Evolutionary conservation across 306 rosid species (phyloP), one percentile per base, ranked within the genome.

Genomic region (Aeschynomene evenia): DNA sequence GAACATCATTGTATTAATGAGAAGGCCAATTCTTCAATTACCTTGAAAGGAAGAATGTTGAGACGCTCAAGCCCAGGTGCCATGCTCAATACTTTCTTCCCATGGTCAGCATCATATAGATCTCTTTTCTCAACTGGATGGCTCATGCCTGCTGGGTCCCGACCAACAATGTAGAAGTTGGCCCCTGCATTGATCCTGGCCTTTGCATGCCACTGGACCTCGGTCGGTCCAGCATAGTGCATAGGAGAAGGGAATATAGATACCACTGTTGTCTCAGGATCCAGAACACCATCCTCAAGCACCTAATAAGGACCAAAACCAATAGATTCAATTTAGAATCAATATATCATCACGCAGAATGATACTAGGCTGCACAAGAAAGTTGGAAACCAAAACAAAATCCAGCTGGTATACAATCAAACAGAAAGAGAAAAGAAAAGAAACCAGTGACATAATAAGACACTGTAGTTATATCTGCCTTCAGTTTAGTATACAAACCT

Each of bases 171-270:
- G 86, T 95, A 95, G 75, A 95, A 95, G 86, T 95, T 83, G 9
- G 99, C 99, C 15, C 99, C 99, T 1, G 99, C 99, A 49, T 95
- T 95, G 6, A 95, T 95, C 85, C 97, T 87, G 39, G 99, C 99
- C 84, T 95, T 95, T 63, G 99, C 99, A 77, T 95, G 99, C 99
- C 99, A 95, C 84, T 95, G 99, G 71, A 95, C 99, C 80, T 95
- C 99, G 6, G 99, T 95, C 7, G 97, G 99, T 61, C 99, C 99
- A 6, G 99, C 97, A 66, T 95, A 95, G 82, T 89, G 99, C 99
- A 91, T 95, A 15, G 99, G 99, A 73, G 99, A 95, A 4, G 99
- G 99, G 74, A 95, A 95, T 79, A 95, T 95, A 56, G 99, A 95
- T 54, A 95, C 96, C 45, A 95, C 97, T 16, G 99, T 95, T 14